Base-by-base conservation (phyloP, 2,329 filamentous ascomycete genomes). In the Phyllosticta citriasiana region DNA sequence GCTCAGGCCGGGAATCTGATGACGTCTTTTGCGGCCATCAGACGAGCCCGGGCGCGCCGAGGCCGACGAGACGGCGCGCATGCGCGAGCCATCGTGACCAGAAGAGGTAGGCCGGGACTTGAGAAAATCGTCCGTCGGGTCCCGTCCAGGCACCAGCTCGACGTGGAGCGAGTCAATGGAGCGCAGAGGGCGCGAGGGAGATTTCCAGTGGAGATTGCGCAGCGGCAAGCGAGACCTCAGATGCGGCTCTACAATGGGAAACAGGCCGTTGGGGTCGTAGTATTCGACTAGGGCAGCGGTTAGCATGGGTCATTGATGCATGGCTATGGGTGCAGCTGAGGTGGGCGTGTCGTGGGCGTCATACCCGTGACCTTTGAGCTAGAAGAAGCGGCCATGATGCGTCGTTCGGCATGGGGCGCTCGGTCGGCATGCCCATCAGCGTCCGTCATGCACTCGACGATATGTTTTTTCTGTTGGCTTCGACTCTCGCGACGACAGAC, bases 161-260 rank as follows among this genome's bases (percentile, higher is more conserved):
- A 97, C 84, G 70, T 97, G 91, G 51, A 99, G 84, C 12, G 91
- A 92, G 70, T 91, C 88, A 72, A 99, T 99, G 14, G 94, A 97
- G 66, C 94, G 88, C 40, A 97, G 78, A 2, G 94, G 94, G 0
- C 94, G 88, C 27, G 88, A 88, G 64, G 95, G 90, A 14, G 94
- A 96, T 74, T 97, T 95, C 94, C 94, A 99, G 71, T 97, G 91
- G 54, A 99, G 84, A 70, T 97, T 95, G 65, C 87, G 88, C 47
- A 99, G 81, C 35, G 94, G 94, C 0, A 97, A 81, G 60, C 89
- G 88, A 52, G 88, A 81, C 51, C 88, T 80, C 62, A 99, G 80
- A 62, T 92, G 86, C 2, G 89, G 85, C 10, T 88, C 87, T 53
- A 97, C 79, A 58, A 93, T 82, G 63, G 89, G 86, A 76, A 93